A percentile compares a stretch with the other conserved stretches of the same genome.
These are phyloP conservation scores for Hypoxylon lenormandii DNA, from an alignment of 495 filamentous ascomycete genomes.

Conservation along the genomic window DNA sequence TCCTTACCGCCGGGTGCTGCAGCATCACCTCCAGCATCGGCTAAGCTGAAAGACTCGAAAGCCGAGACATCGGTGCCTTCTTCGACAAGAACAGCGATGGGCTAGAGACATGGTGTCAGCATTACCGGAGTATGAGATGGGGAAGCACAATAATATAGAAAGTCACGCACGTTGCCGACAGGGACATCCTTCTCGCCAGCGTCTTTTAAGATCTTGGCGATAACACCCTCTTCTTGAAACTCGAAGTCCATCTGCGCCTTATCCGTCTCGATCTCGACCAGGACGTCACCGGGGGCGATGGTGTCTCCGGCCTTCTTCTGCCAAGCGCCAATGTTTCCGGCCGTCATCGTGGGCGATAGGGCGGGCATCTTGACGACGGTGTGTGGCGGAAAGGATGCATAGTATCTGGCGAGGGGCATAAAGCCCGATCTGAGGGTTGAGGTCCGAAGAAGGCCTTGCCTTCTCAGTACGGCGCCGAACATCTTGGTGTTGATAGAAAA, in stretches of 20 bases:
- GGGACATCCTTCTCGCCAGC: conserved; percentile 93
- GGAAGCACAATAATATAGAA: conserved; percentile 32
- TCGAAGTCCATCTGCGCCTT: conserved; percentile 99
- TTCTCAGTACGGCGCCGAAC: conserved; percentile 66
- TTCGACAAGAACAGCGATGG: conserved; percentile 94
- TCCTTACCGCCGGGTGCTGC: conserved; percentile 70
- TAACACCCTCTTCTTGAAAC: conserved; percentile 96
- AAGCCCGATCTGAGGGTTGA: conserved; percentile 57
- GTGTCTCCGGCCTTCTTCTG: conserved; percentile 94
- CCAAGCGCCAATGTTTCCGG: conserved; percentile 97
- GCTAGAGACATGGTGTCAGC: conserved; percentile 69
- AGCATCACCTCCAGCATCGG: conserved; percentile 90
- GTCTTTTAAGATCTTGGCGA: conserved; percentile 95
- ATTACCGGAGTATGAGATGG: conserved; percentile 45
- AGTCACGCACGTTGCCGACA: conserved; percentile 86
- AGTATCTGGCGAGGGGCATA: conserved; percentile 67
- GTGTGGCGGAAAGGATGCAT: conserved; percentile 85
- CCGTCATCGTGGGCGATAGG: conserved; percentile 95
- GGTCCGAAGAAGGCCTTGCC: conserved; percentile 65
- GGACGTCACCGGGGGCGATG: conserved; percentile 91
- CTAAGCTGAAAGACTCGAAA: conserved; percentile 87
- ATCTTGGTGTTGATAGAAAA: conserved; percentile 57
- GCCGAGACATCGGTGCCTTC: conserved; percentile 85
- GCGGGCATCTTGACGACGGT: conserved; percentile 97
- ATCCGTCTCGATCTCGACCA: conserved; percentile 99